Percentiles rank a stretch among this genome's conserved stretches.
Evolutionary conservation across 2,329 filamentous ascomycete genomes (phyloP).

Genomic region (Hymenoscyphus albidus): DNA sequence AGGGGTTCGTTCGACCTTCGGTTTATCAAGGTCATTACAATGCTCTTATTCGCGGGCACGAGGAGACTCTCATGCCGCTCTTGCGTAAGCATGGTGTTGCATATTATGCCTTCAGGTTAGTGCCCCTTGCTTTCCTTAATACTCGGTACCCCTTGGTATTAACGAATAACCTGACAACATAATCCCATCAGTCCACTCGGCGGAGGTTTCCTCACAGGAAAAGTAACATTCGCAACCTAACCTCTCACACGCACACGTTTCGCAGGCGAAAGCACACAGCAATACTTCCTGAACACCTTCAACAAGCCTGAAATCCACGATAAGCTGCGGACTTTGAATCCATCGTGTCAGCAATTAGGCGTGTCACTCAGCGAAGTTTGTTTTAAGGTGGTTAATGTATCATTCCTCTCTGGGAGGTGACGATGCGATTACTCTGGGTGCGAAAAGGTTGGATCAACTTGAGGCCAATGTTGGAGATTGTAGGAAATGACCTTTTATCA

Average conservation of each 20-base stretch:
- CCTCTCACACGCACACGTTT: conserved; percentile 1
- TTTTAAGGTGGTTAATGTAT: conserved; percentile 1
- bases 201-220: background rate
- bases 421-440: conserved; percentile 6
- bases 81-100: background rate
- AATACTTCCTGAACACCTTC: background rate
- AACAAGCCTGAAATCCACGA: background rate
- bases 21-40: conserved; percentile 35
- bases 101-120: conserved; percentile 7
- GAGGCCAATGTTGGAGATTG: background rate
- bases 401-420: conserved; percentile 1
- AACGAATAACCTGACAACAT: background rate
- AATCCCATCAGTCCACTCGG: background rate
- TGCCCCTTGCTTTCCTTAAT: background rate
- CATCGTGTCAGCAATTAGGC: background rate
- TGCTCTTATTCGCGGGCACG: conserved; percentile 11
- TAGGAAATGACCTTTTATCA: background rate
- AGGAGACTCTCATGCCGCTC: conserved; percentile 3
- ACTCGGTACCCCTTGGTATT: background rate
- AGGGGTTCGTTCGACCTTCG: conserved; percentile 31
- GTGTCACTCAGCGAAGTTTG: background rate
- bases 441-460: background rate
- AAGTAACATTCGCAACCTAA: background rate
- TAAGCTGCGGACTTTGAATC: background rate
- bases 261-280: background rate